Evolutionary conservation across 2,329 filamentous ascomycete species (phyloP), one percentile per base, ranked within the genome.

Genomic region (Talaromyces sp.): DNA sequence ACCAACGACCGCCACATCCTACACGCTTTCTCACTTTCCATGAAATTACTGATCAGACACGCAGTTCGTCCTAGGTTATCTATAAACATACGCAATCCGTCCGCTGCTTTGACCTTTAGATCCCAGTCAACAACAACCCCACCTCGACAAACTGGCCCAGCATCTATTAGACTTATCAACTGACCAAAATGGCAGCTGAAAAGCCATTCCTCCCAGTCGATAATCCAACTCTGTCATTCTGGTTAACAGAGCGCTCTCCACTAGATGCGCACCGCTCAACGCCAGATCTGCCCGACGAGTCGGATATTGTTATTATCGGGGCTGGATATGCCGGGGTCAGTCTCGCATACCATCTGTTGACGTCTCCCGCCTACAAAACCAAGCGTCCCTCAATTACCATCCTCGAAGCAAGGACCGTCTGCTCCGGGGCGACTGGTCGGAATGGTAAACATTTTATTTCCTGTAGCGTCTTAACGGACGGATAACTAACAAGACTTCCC

Each of bases 251-350:
- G 19, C 70, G 70, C 2, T 70, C 79, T 57, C 63, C 70, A 2
- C 69, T 82, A 0, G 74, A 78, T 60, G 65, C 76, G 55, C 69
- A 76, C 61, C 73, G 76, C 6, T 75, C 71, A 27, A 77, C 75
- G 1, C 66, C 71, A 8, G 65, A 71, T 2, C 65, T 82, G 0
- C 80, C 80, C 0, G 51, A 64, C 0, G 61, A 75, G 31, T 73
- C 71, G 31, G 79, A 82, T 52, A 75, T 83, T 56, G 72, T 77
- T 17, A 76, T 83, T 41, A 73, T 82, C 9, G 81, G 80, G 0
- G 75, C 77, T 14, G 81, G 81, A 0, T 80, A 77, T 58, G 72
- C 80, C 4, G 81, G 81, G 2, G 74, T 76, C 0, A 73, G 75
- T 1, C 73, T 77, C 4, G 76, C 76, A 0, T 79, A 80, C 51